Conservation (phyloP, 345 rosid genomes). For the Hypericum perforatum region DNA sequence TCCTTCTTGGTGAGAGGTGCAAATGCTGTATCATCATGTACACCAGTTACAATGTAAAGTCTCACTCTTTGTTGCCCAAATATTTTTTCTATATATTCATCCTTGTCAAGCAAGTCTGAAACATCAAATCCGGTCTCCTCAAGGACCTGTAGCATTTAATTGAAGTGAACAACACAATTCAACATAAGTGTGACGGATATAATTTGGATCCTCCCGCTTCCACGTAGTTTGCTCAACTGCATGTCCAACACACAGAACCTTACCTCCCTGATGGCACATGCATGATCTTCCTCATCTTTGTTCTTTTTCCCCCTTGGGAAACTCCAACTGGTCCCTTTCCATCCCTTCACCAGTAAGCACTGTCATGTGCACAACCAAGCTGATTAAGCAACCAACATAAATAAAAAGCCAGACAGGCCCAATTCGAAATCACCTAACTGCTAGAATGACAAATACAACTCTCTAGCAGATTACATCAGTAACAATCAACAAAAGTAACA, state of each 20-base stretch:
- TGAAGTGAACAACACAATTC: conserved; percentile 3
- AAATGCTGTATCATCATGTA: conserved; percentile 78
- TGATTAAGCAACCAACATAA: not conserved
- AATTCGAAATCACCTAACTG: no score
- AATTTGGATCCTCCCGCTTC: not conserved
- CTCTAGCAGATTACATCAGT: no score
- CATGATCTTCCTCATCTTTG: conserved; percentile 97
- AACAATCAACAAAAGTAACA: no score
- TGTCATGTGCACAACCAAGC: conserved; percentile 19
- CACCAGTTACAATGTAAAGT: conserved; percentile 83
- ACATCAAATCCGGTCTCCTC: conserved; percentile 98
- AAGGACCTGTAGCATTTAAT: conserved; percentile 44
- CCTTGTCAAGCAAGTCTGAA: conserved; percentile 64
- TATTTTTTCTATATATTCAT: conserved; percentile 67
- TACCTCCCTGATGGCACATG: conserved; percentile 94
- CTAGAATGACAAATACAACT: no score
- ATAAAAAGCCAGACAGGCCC: not conserved
- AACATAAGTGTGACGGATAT: not conserved
- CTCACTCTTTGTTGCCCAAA: conserved; percentile 98
- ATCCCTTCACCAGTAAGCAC: conserved; percentile 95
- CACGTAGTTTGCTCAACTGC: not conserved
- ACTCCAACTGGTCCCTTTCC: conserved; percentile 99
- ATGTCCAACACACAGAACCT: not conserved
- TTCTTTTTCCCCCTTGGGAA: conserved; percentile 99
- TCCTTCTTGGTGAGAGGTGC: conserved; percentile 97